Conservation (phyloP, 2,329 filamentous ascomycete genomes). For the Scytalidium lignicola region DNA sequence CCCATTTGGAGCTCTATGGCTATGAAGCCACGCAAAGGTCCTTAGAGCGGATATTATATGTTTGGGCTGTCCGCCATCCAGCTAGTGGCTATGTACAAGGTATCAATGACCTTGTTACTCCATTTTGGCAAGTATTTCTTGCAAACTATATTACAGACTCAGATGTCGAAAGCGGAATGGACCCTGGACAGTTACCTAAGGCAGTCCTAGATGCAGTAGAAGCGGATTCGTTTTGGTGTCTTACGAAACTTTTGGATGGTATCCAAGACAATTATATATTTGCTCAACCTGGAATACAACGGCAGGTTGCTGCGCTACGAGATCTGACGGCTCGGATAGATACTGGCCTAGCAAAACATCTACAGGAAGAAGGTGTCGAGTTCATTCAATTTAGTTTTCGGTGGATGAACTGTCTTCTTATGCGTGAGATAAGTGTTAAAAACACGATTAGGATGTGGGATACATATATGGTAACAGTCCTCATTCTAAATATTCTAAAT, state of each 20-base stretch:
- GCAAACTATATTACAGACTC: slow-evolving; percentile 92
- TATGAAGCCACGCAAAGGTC: slow-evolving; percentile 96
- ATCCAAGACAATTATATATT: slow-evolving; percentile 99
- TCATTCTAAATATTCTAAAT: slow-evolving; percentile 2
- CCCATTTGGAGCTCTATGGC: slow-evolving; percentile 88
- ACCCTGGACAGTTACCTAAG: slow-evolving; percentile 87
- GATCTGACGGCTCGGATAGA: slow-evolving; percentile 92
- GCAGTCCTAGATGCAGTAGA: slow-evolving; percentile 93
- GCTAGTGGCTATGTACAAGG: slow-evolving; percentile 97
- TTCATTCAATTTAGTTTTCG: slow-evolving; percentile 99
- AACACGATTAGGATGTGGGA: slow-evolving; percentile 99
- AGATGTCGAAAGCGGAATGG: slow-evolving; percentile 91
- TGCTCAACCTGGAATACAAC: slow-evolving; percentile 91
- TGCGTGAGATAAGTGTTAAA: slow-evolving; percentile 93
- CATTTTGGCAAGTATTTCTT: slow-evolving; percentile 97
- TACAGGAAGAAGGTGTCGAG: slow-evolving; percentile 87
- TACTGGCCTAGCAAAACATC: slow-evolving; percentile 73
- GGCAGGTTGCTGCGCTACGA: slow-evolving; percentile 82
- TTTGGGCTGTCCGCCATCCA: slow-evolving; percentile 96
- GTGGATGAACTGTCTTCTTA: slow-evolving; percentile 99
- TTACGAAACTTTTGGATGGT: slow-evolving; percentile 95
- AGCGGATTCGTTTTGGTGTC: slow-evolving; percentile 96
- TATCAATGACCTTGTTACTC: slow-evolving; percentile 96
- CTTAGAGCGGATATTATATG: slow-evolving; percentile 88
- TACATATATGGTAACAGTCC: slow-evolving; percentile 77